These are phyloP conservation scores for Fereydounia khargensis DNA, from an alignment of 1,284 basidiomycete species.

Conservation along the genomic window DNA sequence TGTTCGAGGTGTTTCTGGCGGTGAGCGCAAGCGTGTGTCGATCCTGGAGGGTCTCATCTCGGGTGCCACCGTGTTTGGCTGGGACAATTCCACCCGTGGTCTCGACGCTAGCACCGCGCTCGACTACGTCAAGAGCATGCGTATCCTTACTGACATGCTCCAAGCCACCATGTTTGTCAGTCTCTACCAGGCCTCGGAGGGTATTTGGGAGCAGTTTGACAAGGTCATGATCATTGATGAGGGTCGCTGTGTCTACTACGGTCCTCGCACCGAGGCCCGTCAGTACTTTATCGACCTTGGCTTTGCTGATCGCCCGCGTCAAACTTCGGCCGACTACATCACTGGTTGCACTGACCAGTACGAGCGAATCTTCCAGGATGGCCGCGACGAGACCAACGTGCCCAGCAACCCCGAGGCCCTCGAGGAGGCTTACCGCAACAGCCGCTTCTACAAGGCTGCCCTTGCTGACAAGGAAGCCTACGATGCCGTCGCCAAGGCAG, in stretches of 20 bases:
- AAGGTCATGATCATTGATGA: conserved; percentile 47
- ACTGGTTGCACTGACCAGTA: conserved; percentile 60
- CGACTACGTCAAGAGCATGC: conserved; percentile 44
- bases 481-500: conserved; percentile 59
- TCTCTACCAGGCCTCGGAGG: conserved; percentile 51
- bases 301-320: conserved; percentile 59
- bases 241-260: conserved; percentile 55
- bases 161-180: conserved; percentile 29
- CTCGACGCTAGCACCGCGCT: conserved; percentile 47
- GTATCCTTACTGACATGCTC: conserved; percentile 37
- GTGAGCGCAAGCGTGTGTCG: conserved; percentile 56
- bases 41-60: conserved; percentile 57
- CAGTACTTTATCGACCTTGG: conserved; percentile 46
- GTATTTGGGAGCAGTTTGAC: conserved; percentile 44
- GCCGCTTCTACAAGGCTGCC: conserved; percentile 63
- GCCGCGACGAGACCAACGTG: conserved; percentile 37
- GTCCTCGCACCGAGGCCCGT: conserved; percentile 31
- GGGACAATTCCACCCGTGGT: conserved; percentile 50
- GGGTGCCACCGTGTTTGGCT: conserved; percentile 39
- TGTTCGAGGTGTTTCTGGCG: conserved; percentile 59
- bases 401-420: conserved; percentile 61
- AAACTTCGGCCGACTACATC: conserved; percentile 51
- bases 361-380: conserved; percentile 57
- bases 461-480: conserved; percentile 64
- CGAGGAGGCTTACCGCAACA: conserved; percentile 68